Base-by-base conservation (phyloP, 371 early-diverging fungal species). In the Coemansia sp. region DNA sequence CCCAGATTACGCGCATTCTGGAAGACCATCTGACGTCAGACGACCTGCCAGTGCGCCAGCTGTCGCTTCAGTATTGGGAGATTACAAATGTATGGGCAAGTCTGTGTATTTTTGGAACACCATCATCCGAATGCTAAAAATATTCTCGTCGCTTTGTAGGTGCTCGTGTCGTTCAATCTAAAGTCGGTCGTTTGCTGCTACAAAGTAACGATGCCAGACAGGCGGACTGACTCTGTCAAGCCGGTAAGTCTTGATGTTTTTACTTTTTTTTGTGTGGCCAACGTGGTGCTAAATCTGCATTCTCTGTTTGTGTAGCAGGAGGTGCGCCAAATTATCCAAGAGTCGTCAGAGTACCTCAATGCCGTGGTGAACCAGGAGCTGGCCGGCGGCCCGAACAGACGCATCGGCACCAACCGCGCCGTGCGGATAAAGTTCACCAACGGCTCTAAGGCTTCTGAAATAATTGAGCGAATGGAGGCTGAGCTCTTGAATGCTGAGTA, bases 31-130 rank as follows among this genome's bases (percentile, higher is more conserved):
- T 77, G 62, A 42, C 77, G 11, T 47, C 63, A 9, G 65, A 18
- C 2, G 51, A 57, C 30, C 55, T 77, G 61, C 77, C 77, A 1
- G 74, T 68, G 9, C 64, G 63, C 28, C 77, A 68, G 58, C 63
- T 77, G 40, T 77, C 77, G 26, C 28, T 72, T 65, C 77, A 72
- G 65, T 64, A 72, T 56, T 77, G 77, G 77, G 73, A 77, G 28
- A 67, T 77, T 18, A 68, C 69, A 4, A 74, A 77, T 65, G 77
- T 69, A 62, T 9, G 33, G 9, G 8, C 9, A 33, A 33, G 33
- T 33, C 2, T 33, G 33, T 33, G 33, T 33, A 33, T 33, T 33
- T 33, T 33, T 33, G 33, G 33, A 33, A 33, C 33, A 9, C 8
- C 33, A 33, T 33, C 8, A 20, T 25, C 48, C 52, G 18, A 18